phyloP scores from a whole-genome alignment of 768 basidiomycete genomes.

The Dioszegia aurantiaca region DNA sequence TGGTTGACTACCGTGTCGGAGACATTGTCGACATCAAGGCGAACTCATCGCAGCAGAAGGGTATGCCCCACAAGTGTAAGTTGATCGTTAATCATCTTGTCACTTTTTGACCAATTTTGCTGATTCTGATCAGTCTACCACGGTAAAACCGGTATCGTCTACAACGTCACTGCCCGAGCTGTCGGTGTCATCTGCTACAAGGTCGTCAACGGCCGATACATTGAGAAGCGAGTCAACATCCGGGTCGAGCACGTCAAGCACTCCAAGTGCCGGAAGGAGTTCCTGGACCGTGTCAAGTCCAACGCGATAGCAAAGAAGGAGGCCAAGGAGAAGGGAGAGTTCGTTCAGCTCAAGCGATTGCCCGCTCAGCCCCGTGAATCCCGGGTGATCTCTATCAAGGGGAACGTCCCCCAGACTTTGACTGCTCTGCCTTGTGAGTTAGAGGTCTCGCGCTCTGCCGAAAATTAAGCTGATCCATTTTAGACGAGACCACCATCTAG shows the following conservation, averaged over 20 bases:
- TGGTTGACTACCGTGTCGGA: slow-evolving; percentile 88
- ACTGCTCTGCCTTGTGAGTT: slow-evolving; percentile 68
- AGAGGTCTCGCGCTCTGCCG: background rate
- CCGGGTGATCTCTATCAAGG: slow-evolving; percentile 65
- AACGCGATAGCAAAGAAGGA: slow-evolving; percentile 79
- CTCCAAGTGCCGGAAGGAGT: slow-evolving; percentile 97
- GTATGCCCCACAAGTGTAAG: slow-evolving; percentile 99
- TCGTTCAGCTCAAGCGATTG: slow-evolving; percentile 77
- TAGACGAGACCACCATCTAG: slow-evolving; percentile 92
- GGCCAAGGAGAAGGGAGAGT: slow-evolving; percentile 91
- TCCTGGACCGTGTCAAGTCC: slow-evolving; percentile 88
- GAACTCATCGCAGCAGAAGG: slow-evolving; percentile 98
- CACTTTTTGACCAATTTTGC: background rate
- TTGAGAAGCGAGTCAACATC: slow-evolving; percentile 99
- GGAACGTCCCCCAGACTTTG: slow-evolving; percentile 89
- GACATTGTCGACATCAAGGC: slow-evolving; percentile 99
- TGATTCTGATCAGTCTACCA: slow-evolving; percentile 47
- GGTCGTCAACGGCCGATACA: slow-evolving; percentile 96
- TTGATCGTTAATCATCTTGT: slow-evolving; percentile 29
- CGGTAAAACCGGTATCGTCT: slow-evolving; percentile 95
- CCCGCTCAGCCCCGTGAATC: slow-evolving; percentile 78
- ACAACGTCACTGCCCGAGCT: slow-evolving; percentile 92
- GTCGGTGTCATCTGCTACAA: slow-evolving; percentile 98
- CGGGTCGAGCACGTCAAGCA: slow-evolving; percentile 92
- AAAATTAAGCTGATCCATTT: slow-evolving; percentile 16